Conservation (phyloP, 768 basidiomycete species). For the Ramaria rubella region DNA sequence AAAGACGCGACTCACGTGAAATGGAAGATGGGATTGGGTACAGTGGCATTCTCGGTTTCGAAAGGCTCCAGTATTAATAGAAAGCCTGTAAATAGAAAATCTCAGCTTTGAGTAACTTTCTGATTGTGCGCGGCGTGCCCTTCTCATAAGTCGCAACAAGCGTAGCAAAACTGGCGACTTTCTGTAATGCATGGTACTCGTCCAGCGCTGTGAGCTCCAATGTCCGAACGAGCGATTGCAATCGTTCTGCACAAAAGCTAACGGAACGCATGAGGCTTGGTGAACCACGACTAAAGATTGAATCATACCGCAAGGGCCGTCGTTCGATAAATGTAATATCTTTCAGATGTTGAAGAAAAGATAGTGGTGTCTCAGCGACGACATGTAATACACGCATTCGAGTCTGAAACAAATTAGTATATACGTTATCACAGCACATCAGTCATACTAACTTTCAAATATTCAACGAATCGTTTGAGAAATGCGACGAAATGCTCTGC, state of each 20-base stretch:
- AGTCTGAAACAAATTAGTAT: conserved; percentile 48
- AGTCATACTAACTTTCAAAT: conserved; percentile 70
- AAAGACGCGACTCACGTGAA: conserved; percentile 58
- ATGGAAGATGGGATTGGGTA: conserved; percentile 98
- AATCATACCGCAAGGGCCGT: conserved; percentile 73
- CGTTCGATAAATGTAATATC: conserved; percentile 98
- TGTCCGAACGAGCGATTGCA: conserved; percentile 91
- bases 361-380: conserved; percentile 95
- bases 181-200: conserved; percentile 87
- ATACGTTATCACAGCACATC: not conserved
- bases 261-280: conserved; percentile 1
- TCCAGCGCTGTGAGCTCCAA: conserved; percentile 84
- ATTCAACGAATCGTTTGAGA: conserved; percentile 96
- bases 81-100: conserved; percentile 63
- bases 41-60: conserved; percentile 96
- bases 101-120: not conserved
- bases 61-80: conserved; percentile 95
- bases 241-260: conserved; percentile 93
- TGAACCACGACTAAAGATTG: not conserved
- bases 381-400: conserved; percentile 99
- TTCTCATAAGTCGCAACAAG: conserved; percentile 97
- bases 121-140: conserved; percentile 38
- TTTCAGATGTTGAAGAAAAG: conserved; percentile 95
- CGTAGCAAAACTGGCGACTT: conserved; percentile 93
- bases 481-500: conserved; percentile 99